Base-by-base conservation (phyloP, 139 green algal species). In the Coelastrella sp. region DNA sequence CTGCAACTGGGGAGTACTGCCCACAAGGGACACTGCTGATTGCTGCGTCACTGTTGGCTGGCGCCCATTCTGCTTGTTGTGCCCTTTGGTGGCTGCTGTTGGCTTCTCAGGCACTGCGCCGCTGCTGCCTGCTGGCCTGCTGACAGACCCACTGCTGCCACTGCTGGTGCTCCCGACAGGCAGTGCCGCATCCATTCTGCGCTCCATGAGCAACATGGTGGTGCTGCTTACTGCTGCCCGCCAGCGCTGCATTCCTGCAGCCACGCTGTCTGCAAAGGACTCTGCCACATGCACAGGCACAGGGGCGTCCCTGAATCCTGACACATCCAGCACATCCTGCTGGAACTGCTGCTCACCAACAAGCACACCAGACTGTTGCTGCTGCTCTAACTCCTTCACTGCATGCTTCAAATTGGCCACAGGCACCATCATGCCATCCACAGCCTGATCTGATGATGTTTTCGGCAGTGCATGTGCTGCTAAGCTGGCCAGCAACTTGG, bases 171-270 rank as follows among this genome's bases (percentile, higher is more conserved):
- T 20, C 4, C 74, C 74, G 0, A 59, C 74, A 59, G 25, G 74
- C 74, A 58, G 74, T 15, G 83, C 83, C 4, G 83, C 66, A 56
- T 88, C 83, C 68, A 89, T 89, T 20, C 84, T 57, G 12, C 84
- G 70, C 57, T 89, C 84, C 84, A 89, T 89, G 1, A 89, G 84
- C 68, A 89, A 56, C 84, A 89, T 89, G 6, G 84, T 82, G 8
- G 84, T 89, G 70, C 17, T 75, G 57, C 72, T 89, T 10, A 89
- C 84, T 24, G 84, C 84, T 66, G 84, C 65, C 0, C 84, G 70
- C 84, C 84, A 89, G 1, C 84, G 70, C 57, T 83, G 84, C 72
- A 89, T 73, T 9, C 84, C 84, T 6, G 84, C 84, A 66, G 84
- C 84, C 20, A 89, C 72, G 15, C 17, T 89, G 7, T 73, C 68